Conservation (phyloP, 116 monocot genomes). For the Thalassia testudinum region DNA sequence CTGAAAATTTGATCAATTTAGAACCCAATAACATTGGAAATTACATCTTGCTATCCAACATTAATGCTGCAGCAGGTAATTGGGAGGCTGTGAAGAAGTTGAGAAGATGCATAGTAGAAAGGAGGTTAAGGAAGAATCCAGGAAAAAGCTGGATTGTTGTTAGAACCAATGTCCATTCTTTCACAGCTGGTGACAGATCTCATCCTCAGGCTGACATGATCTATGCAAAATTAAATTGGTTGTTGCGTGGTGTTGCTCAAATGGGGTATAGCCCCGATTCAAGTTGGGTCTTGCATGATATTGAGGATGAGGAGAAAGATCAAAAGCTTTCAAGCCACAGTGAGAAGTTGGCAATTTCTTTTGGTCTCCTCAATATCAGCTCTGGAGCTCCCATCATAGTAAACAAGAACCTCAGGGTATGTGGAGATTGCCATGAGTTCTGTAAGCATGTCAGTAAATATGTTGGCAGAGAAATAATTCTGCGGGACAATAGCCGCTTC, state of each 20-base stretch:
- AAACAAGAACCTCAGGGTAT: slow-evolving; percentile 44
- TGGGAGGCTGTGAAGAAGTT: slow-evolving; percentile 1
- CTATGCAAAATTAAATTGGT: slow-evolving; percentile 28
- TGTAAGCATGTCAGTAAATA: slow-evolving; percentile 25
- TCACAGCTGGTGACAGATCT: slow-evolving; percentile 29
- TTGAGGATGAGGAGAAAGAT: slow-evolving; percentile 35
- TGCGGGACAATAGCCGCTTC: slow-evolving; percentile 43
- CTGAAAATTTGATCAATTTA: slow-evolving; percentile 4
- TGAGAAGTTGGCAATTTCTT: slow-evolving; percentile 57
- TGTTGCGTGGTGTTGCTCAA: slow-evolving; percentile 28
- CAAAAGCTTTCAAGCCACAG: slow-evolving; percentile 34
- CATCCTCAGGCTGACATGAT: slow-evolving; percentile 31
- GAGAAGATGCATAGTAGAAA: background rate
- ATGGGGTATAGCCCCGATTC: slow-evolving; percentile 19
- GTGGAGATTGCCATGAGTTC: slow-evolving; percentile 45
- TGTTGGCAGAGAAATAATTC: slow-evolving; percentile 27
- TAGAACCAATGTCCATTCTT: no score
- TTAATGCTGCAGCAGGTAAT: slow-evolving; percentile 4
- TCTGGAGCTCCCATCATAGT: slow-evolving; percentile 25
- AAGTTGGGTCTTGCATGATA: slow-evolving; percentile 41
- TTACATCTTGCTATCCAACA: slow-evolving; percentile 8
- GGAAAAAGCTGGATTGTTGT: slow-evolving; percentile 17
- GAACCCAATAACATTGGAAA: slow-evolving; percentile 1
- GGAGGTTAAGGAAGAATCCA: background rate
- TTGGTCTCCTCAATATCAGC: slow-evolving; percentile 39